These are phyloP conservation scores for Tripidium arundinaceum DNA, from an alignment of 202 grass and related monocot species.

Conservation along the genomic window DNA sequence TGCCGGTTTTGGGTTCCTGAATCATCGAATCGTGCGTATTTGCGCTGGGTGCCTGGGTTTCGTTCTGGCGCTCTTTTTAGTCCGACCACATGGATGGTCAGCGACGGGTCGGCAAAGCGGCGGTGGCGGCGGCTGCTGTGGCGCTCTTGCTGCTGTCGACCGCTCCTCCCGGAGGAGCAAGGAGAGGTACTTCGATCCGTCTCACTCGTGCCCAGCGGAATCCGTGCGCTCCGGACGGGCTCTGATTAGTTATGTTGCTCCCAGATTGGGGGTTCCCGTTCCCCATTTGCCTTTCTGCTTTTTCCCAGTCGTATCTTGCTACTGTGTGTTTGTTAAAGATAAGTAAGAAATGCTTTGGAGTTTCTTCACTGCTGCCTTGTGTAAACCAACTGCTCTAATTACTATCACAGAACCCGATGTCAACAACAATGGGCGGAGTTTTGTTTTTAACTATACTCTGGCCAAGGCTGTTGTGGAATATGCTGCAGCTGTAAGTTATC, in stretches of 20 bases:
- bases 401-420: slow-evolving; percentile 46
- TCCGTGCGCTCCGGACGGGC: not conserved
- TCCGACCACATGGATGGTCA: slow-evolving; percentile 20
- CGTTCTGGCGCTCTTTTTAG: too few species aligned
- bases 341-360: too few species aligned
- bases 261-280: not conserved
- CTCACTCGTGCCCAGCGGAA: too few species aligned
- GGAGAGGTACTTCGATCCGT: slow-evolving; percentile 46
- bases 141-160: slow-evolving; percentile 37
- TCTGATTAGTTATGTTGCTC: not conserved
- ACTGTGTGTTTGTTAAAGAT: not conserved
- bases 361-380: too few species aligned
- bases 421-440: slow-evolving; percentile 18
- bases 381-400: slow-evolving; percentile 24
- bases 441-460: slow-evolving; percentile 68
- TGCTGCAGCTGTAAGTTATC: slow-evolving; percentile 84
- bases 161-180: not conserved
- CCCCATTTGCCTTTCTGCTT: not conserved
- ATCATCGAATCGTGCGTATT: too few species aligned
- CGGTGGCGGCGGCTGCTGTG: not conserved
- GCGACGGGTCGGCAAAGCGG: not conserved
- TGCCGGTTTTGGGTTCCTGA: too few species aligned
- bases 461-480: slow-evolving; percentile 81
- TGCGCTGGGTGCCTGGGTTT: too few species aligned
- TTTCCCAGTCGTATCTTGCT: not conserved